Base-by-base conservation (phyloP, 148 eudicot genomes). In the Oxyria digyna region DNA sequence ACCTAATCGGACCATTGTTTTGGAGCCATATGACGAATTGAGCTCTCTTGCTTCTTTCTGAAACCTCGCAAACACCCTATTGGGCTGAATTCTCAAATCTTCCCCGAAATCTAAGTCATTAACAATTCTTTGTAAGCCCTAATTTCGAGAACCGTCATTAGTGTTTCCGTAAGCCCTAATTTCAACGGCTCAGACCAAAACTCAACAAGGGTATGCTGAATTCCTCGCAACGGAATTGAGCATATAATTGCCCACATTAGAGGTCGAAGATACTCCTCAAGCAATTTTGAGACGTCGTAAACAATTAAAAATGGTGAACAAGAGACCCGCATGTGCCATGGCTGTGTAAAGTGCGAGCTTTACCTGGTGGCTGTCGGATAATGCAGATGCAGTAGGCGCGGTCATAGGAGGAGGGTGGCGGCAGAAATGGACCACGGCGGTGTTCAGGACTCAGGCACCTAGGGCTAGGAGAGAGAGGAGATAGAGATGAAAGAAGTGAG, bases 311-410 rank as follows among this genome's bases (percentile, higher is more conserved):
- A 90, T 75, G n/a, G 91, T 67, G 73, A 90, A 86, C 7, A 87
- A 85, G 33, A 90, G 83, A 13, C 91, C 91, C 0, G 81, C 96
- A 71, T 94, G 97, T 23, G 98, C 98, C 92, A 90, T 87, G 65
- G 96, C 87, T 72, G 90, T 86, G 80, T 85, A 94, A 21, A 90
- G 76, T 11, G 98, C 88, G 21, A 94, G 79, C 6, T 87, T 80
- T 14, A 90, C 96, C 78, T 88, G 97, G 1, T 87, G 82, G 71
- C 86, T 91, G 17, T 78, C 79, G 42, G 87, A 8, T 42, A 69
- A 32, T 26, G 78, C 23, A 2, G 59, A 67, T 29, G 48, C 74
- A 12, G 73, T 42, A 24, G 46, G 55, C 12, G 43, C 77, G n/a
- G 17, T 68, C 55, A 3, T 76, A 70, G 4, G 85, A 76, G 67